A percentile compares a stretch with the other conserved stretches of the same genome.
Conservation (phyloP, 345 rosid genomes). For the Mallotus nudiflorus region DNA sequence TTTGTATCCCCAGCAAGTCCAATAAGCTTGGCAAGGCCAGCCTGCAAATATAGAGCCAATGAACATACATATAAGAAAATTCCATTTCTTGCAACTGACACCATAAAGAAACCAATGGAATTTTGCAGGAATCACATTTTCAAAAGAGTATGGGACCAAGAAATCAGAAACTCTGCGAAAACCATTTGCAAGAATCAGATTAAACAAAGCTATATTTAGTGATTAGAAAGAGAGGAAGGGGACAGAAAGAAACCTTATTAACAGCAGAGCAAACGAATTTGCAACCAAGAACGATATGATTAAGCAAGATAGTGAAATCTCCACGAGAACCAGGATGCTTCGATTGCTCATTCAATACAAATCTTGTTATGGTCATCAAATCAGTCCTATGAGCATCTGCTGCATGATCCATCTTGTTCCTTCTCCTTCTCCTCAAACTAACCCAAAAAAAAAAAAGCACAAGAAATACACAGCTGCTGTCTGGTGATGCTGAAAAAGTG, state of each 20-base stretch:
- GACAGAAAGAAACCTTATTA: constrained; percentile 83
- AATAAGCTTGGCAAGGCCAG: constrained; percentile 90
- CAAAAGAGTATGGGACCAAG: not conserved
- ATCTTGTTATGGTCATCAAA: constrained; percentile 94
- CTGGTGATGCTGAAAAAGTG: too few relatives aligned
- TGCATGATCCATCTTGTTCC: constrained; percentile 76
- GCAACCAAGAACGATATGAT: constrained; percentile 95
- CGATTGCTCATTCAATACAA: constrained; percentile 82
- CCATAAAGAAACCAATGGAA: too few relatives aligned
- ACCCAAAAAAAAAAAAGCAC: too few relatives aligned
- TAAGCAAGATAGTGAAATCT: constrained; percentile 89
- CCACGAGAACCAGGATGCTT: constrained; percentile 96
- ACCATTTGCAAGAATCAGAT: not conserved
- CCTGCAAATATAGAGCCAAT: constrained; percentile 42
- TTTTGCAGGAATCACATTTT: too few relatives aligned
- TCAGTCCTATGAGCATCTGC: constrained; percentile 89
- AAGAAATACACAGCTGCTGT: too few relatives aligned
- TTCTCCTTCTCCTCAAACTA: not conserved
- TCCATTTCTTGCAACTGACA: not conserved
- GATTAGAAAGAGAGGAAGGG: too few relatives aligned
- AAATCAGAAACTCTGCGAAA: too few relatives aligned
- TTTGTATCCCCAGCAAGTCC: constrained; percentile 99
- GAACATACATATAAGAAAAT: not conserved
- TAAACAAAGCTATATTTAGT: too few relatives aligned
- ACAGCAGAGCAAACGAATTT: constrained; percentile 96